phyloP scores from a whole-genome alignment of 2,329 filamentous ascomycete genomes.

The Sphaerulina vaccinii region DNA sequence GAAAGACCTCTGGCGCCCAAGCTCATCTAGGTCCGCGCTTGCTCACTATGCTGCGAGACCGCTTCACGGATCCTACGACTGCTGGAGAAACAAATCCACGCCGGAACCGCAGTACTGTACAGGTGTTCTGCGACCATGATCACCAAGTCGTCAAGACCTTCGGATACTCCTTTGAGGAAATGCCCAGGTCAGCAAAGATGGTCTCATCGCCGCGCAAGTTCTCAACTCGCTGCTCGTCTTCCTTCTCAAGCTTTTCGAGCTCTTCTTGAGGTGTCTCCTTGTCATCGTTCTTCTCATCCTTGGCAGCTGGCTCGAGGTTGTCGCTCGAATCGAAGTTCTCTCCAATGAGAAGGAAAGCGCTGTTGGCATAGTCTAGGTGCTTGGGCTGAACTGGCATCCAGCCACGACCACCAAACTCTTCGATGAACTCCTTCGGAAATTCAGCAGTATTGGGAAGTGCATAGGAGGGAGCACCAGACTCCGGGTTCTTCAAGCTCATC shows the following conservation, averaged over 20 bases:
- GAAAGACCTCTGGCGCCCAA: slow-evolving; percentile 2
- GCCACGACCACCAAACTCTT: slow-evolving; percentile 69
- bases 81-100: not conserved
- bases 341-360: slow-evolving; percentile 77
- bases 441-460: slow-evolving; percentile 65
- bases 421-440: slow-evolving; percentile 70
- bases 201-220: slow-evolving; percentile 59
- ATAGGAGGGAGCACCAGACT: slow-evolving; percentile 63
- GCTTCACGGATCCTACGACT: not conserved
- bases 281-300: slow-evolving; percentile 54
- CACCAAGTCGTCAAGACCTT: slow-evolving; percentile 63
- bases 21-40: slow-evolving; percentile 1
- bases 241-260: slow-evolving; percentile 70
- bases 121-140: slow-evolving; percentile 1
- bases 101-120: not conserved
- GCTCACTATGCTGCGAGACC: not conserved
- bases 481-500: slow-evolving; percentile 76
- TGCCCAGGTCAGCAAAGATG: slow-evolving; percentile 60
- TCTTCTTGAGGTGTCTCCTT: slow-evolving; percentile 68
- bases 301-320: slow-evolving; percentile 57
- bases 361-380: slow-evolving; percentile 62
- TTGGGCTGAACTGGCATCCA: slow-evolving; percentile 74
- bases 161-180: slow-evolving; percentile 64
- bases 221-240: slow-evolving; percentile 68
- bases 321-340: slow-evolving; percentile 56